Evolutionary conservation across 2,329 filamentous ascomycete genomes (phyloP).

Genomic region (Xylariaceae sp.): DNA sequence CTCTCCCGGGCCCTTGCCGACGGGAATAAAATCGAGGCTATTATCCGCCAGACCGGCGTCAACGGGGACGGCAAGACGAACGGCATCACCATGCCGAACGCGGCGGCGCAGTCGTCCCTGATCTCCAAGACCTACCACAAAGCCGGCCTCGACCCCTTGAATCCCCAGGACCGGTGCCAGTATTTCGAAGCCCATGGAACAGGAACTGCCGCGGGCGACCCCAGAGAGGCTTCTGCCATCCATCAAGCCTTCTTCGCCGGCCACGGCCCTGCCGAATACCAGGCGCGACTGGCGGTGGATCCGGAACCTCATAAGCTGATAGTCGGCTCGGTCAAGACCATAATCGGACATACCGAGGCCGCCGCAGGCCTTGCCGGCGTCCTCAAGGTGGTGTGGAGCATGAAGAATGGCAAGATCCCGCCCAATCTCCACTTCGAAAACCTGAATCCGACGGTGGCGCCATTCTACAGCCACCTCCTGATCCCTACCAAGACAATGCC

Average conservation of each 20-base stretch:
- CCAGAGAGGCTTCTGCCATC: conserved; percentile 40
- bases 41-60: conserved; percentile 43
- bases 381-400: conserved; percentile 38
- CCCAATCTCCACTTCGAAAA: conserved; percentile 40
- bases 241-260: conserved; percentile 35
- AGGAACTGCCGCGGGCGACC: conserved; percentile 36
- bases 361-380: conserved; percentile 45
- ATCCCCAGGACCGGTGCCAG: conserved; percentile 35
- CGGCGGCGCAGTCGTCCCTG: conserved; percentile 37
- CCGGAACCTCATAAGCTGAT: too few species aligned
- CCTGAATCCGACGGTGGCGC: conserved; percentile 37
- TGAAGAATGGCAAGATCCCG: conserved; percentile 36
- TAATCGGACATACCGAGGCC: conserved; percentile 46
- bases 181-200: conserved; percentile 45
- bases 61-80: conserved; percentile 46
- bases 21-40: conserved; percentile 39
- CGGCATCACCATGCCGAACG: conserved; percentile 52
- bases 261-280: background rate
- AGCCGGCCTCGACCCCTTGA: conserved; percentile 35
- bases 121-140: conserved; percentile 40
- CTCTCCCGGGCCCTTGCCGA: conserved; percentile 45
- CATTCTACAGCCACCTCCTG: conserved; percentile 30
- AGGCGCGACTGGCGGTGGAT: too few species aligned
- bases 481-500: conserved; percentile 29
- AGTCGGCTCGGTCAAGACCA: conserved; percentile 40